phyloP scores from a whole-genome alignment of 2,329 filamentous ascomycete genomes.

The Cladophialophora immunda region DNA sequence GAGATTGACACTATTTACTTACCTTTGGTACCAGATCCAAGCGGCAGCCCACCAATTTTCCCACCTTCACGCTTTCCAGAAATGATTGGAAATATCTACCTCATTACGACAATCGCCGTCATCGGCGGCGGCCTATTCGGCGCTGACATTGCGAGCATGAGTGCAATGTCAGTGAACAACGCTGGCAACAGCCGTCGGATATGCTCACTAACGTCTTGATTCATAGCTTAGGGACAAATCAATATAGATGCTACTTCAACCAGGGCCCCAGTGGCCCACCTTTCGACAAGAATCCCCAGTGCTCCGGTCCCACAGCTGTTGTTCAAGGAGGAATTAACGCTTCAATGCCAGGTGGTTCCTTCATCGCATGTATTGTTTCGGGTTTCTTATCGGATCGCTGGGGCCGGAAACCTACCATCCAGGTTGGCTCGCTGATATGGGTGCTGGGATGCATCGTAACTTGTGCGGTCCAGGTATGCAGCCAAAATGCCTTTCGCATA shows the following conservation, averaged over 20 bases:
- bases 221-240: slow-evolving; percentile 54
- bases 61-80: too few relatives aligned
- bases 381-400: slow-evolving; percentile 61
- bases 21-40: too few relatives aligned
- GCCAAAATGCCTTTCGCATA: too few relatives aligned
- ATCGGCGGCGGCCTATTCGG: slow-evolving; percentile 66
- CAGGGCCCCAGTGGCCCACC: slow-evolving; percentile 34
- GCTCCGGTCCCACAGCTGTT: slow-evolving; percentile 38
- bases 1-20: too few relatives aligned
- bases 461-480: slow-evolving; percentile 38
- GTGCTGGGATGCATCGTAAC: slow-evolving; percentile 53
- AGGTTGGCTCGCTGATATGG: slow-evolving; percentile 65
- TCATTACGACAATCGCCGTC: slow-evolving; percentile 51
- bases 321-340: slow-evolving; percentile 48
- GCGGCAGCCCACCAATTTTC: too few relatives aligned
- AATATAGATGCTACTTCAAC: slow-evolving; percentile 63
- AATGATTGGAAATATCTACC: too few relatives aligned
- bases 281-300: slow-evolving; percentile 39
- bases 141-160: slow-evolving; percentile 66
- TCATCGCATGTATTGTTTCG: slow-evolving; percentile 56
- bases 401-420: slow-evolving; percentile 63
- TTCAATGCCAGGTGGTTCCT: slow-evolving; percentile 50
- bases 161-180: slow-evolving; percentile 42
- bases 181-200: too few relatives aligned
- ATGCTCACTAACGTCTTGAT: too few relatives aligned